Evolutionary conservation across 768 basidiomycete genomes (phyloP).

Genomic region (Lepiota venenata): DNA sequence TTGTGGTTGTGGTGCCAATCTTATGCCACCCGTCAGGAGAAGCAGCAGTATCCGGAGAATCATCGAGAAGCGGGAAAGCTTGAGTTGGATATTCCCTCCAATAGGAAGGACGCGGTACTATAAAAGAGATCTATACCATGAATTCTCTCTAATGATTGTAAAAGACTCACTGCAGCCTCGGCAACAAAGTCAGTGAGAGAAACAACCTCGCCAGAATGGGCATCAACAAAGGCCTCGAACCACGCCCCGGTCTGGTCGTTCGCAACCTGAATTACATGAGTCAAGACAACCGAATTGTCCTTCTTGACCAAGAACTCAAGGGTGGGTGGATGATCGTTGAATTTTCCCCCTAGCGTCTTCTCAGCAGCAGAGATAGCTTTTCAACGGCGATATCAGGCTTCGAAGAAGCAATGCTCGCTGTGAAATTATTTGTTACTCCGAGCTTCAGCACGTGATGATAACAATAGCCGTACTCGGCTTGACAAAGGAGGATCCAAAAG

Average conservation of each 20-base stretch:
- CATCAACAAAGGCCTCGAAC: constrained; percentile 59
- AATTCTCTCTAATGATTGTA: not conserved
- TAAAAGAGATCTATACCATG: not conserved
- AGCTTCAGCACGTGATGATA: no score
- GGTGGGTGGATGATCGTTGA: constrained; percentile 34
- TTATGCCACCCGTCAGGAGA: constrained; percentile 45
- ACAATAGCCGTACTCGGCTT: constrained; percentile 28
- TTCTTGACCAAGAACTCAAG: constrained; percentile 38
- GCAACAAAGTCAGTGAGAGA: constrained; percentile 51
- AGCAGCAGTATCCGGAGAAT: constrained; percentile 44
- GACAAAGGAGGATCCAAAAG: constrained; percentile 46
- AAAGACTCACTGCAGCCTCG: constrained; percentile 33
- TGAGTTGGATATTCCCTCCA: constrained; percentile 41
- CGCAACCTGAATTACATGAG: constrained; percentile 34
- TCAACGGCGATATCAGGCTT: constrained; percentile 32
- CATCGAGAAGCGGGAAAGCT: constrained; percentile 40
- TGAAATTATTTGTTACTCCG: no score
- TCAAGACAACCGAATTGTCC: constrained; percentile 34
- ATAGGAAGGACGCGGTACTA: constrained; percentile 46
- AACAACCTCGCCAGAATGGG: constrained; percentile 47
- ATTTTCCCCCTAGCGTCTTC: constrained; percentile 32
- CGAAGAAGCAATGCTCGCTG: constrained; percentile 28
- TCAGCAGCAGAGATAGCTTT: constrained; percentile 37
- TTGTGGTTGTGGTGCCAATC: not conserved
- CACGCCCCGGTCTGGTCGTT: constrained; percentile 37